Percentiles rank a stretch among this genome's conserved stretches.
Evolutionary conservation across 768 basidiomycete genomes (phyloP).

Genomic region (Phlebiopsis flavidoalba): DNA sequence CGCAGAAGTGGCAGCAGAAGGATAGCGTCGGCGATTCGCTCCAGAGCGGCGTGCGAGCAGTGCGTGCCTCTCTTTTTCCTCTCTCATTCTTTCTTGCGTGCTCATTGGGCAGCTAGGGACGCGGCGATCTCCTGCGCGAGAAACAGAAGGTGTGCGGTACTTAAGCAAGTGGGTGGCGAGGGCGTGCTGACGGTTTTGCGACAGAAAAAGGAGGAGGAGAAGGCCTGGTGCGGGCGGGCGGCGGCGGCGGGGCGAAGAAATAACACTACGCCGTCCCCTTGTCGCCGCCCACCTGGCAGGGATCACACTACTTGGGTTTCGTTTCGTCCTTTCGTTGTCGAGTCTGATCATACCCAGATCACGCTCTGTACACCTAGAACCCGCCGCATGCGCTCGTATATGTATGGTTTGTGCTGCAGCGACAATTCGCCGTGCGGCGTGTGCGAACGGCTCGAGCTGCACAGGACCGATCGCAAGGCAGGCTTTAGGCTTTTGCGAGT

Average conservation of each 20-base stretch:
- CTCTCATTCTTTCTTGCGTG: conserved; percentile 20
- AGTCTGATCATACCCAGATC: neutral
- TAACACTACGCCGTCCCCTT: too few relatives aligned
- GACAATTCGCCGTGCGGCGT: too few relatives aligned
- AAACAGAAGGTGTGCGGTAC: conserved; percentile 69
- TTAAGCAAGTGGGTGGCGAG: neutral
- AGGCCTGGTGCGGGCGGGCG: conserved; percentile 16
- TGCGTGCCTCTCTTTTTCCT: conserved; percentile 22
- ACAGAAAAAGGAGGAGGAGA: conserved; percentile 30
- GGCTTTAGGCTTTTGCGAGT: too few relatives aligned
- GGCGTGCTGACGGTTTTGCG: conserved; percentile 1
- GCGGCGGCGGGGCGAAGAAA: conserved; percentile 20
- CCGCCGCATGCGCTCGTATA: neutral
- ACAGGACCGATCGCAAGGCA: too few relatives aligned
- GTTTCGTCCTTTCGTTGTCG: neutral
- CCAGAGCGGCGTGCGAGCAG: conserved; percentile 70
- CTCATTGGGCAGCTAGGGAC: conserved; percentile 46
- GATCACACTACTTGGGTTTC: conserved; percentile 12
- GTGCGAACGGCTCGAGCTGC: too few relatives aligned
- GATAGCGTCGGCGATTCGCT: conserved; percentile 60
- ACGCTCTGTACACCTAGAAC: neutral
- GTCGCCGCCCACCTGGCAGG: too few relatives aligned
- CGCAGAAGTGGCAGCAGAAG: conserved; percentile 56
- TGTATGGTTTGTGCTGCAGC: neutral
- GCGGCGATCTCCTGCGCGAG: conserved; percentile 61